Percentiles rank a stretch among this genome's conserved stretches.
Evolutionary conservation across 176 grass and related monocot genomes (phyloP).

Genomic region (Saccharum spontaneum): DNA sequence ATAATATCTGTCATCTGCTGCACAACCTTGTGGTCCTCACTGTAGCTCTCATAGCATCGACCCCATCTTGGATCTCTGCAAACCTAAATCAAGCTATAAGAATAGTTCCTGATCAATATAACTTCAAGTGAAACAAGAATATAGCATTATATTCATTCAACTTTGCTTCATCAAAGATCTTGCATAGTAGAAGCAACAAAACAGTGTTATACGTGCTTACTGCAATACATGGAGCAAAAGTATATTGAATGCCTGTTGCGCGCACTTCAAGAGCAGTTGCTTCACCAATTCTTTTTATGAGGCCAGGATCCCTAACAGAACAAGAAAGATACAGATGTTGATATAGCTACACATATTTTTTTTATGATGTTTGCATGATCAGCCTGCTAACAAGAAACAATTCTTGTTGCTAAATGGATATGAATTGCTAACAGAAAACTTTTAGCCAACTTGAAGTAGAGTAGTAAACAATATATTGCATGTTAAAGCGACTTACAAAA

Average conservation of each 20-base stretch:
- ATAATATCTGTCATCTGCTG: conserved; percentile 98
- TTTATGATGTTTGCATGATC: neutral
- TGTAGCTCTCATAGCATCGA: conserved; percentile 93
- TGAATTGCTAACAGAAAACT: neutral
- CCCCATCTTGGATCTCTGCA: conserved; percentile 99
- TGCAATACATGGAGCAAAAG: conserved; percentile 91
- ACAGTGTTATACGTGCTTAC: conserved; percentile 54
- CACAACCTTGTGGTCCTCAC: conserved; percentile 85
- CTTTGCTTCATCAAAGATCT: conserved; percentile 10
- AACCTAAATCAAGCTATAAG: conserved; percentile 55
- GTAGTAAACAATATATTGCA: neutral
- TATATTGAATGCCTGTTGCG: conserved; percentile 86
- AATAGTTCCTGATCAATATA: conserved; percentile 26
- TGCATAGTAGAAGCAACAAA: conserved; percentile 22
- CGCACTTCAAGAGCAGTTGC: conserved; percentile 95
- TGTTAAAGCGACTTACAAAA: neutral
- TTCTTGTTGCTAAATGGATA: neutral
- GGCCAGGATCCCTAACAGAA: conserved; percentile 71
- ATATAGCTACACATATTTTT: conserved; percentile 15
- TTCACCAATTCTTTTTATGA: conserved; percentile 80
- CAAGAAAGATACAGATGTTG: conserved; percentile 26
- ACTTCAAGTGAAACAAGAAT: conserved; percentile 24
- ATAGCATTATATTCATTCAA: conserved; percentile 15
- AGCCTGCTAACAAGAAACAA: conserved; percentile 1
- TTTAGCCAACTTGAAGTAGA: neutral